A percentile compares a stretch with the other conserved stretches of the same genome.
These are phyloP conservation scores for Xylariaceae sp. DNA, from an alignment of 2,329 filamentous ascomycete genomes.

Conservation along the genomic window DNA sequence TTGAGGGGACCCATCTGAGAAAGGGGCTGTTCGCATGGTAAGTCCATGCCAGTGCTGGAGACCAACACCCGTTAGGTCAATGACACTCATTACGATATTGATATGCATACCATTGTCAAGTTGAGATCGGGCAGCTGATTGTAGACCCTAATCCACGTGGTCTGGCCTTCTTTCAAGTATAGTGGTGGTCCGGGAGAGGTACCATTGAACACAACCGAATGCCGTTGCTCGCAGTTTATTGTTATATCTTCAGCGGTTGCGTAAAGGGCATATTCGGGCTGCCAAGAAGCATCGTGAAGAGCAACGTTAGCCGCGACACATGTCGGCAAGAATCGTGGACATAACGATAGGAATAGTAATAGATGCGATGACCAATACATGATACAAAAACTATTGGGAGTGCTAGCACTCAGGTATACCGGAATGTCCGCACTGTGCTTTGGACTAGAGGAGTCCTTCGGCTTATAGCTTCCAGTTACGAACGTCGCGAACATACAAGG, in stretches of 20 bases:
- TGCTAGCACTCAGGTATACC: slow-evolving; percentile 16
- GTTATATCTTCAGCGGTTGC: slow-evolving; percentile 45
- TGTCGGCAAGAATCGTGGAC: slow-evolving; percentile 31
- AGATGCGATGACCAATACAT: slow-evolving; percentile 34
- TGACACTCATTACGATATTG: neutral
- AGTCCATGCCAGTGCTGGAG: slow-evolving; percentile 71
- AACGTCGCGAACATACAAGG: neutral
- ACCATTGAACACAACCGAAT: slow-evolving; percentile 59
- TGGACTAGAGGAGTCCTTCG: neutral
- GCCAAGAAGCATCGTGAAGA: slow-evolving; percentile 37
- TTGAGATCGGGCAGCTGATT: slow-evolving; percentile 60
- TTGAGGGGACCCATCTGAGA: slow-evolving; percentile 66
- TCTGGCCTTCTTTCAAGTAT: slow-evolving; percentile 53
- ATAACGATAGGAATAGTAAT: slow-evolving; percentile 29
- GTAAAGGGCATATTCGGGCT: slow-evolving; percentile 41
- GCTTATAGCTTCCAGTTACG: slow-evolving; percentile 20
- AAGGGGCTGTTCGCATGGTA: slow-evolving; percentile 62
- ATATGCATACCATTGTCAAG: slow-evolving; percentile 54
- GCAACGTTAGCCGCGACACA: slow-evolving; percentile 30
- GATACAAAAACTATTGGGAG: slow-evolving; percentile 21
- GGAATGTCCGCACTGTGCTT: slow-evolving; percentile 1
- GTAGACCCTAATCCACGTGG: slow-evolving; percentile 63
- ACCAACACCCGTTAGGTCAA: slow-evolving; percentile 18
- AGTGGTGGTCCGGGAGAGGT: slow-evolving; percentile 57
- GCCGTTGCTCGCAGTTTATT: slow-evolving; percentile 53